Base-by-base conservation (phyloP, 306 rosid species). In the Corylus americana region DNA sequence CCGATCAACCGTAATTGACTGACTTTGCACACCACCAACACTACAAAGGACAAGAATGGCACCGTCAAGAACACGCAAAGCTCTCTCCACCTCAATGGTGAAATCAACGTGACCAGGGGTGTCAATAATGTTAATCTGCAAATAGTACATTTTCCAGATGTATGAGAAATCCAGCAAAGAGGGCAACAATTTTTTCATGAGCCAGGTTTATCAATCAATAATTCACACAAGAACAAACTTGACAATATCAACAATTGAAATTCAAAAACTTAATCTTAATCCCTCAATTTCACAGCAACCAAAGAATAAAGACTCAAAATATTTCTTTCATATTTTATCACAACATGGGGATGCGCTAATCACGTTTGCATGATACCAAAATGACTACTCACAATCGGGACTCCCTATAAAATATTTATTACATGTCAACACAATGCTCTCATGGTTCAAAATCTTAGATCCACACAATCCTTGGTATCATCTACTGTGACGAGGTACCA, bases 1-100 rank as follows among this genome's bases (percentile, higher is more conserved):
- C 75, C 99, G 79, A 90, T 95, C 98, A 81, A 95, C 98, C 17
- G 99, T 93, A 68, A 95, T 95, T 20, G 99, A 95, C 88, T 95
- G 99, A 88, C 98, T 95, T 78, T 95, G 99, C 84, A 95, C 99
- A 57, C 98, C 98, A 74, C 98, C 99, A 81, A 95, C 99, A 78
- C 99, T 95, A 85, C 99, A 93, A 55, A 95, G 93, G 71, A 95
- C 99, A 78, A 95, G 99, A 82, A 95, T 87, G 76, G 99, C 99
- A 86, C 99, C 99, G 87, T 95, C 99, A 80, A 95, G 98, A 68
- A 93, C 98, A 69, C 94, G 99, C 88, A 95, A 80, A 79, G 99
- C 99, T 87, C 99, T 90, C 86, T 95, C 99, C 47, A 95, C 99
- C 87, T 95, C 99, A 55, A 95, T 93, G 74, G 99, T 93, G 88